Evolutionary conservation across 2,329 filamentous ascomycete genomes (phyloP), one percentile per base, ranked within the genome.

Genomic region (Cytospora piceae): DNA sequence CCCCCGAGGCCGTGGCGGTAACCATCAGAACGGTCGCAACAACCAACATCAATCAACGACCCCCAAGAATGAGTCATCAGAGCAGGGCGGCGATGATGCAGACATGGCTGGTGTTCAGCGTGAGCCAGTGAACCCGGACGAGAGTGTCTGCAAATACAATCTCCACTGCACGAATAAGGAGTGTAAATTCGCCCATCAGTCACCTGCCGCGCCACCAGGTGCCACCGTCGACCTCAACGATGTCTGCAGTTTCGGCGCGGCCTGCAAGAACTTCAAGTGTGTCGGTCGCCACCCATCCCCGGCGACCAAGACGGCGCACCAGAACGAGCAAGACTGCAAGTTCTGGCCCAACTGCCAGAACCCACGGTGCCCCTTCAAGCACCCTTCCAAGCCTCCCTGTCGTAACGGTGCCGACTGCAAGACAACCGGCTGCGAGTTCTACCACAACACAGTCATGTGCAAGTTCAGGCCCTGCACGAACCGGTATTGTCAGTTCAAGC

Each of bases 241-340:
- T 73, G 83, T 85, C 22, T 99, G 95, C 80, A 85, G 85, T 22
- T 98, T 91, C 72, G 94, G 93, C 24, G 93, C 88, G 2, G 93
- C 93, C 11, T 99, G 95, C 87, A 96, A 95, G 80, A 99, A 98
- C 82, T 85, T 87, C 73, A 98, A 98, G 80, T 99, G 95, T 74
- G 91, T 91, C 11, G 94, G 86, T 34, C 91, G 93, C 66, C 95
- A 99, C 77, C 95, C 95, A 2, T 97, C 94, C 8, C 95, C 95
- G 1, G 93, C 94, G 7, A 86, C 91, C 71, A 92, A 88, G 75
- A 80, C 86, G 60, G 88, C 89, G 31, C 92, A 94, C 75, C 91
- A 96, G 78, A 85, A 88, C 66, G 91, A 95, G 76, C 88, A 91
- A 76, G 90, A 96, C 73, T 97, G 94, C 86, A 92, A 90, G 74